Evolutionary conservation across 2,329 filamentous ascomycete species (phyloP).

Genomic region (Penicillium hesseltinei): DNA sequence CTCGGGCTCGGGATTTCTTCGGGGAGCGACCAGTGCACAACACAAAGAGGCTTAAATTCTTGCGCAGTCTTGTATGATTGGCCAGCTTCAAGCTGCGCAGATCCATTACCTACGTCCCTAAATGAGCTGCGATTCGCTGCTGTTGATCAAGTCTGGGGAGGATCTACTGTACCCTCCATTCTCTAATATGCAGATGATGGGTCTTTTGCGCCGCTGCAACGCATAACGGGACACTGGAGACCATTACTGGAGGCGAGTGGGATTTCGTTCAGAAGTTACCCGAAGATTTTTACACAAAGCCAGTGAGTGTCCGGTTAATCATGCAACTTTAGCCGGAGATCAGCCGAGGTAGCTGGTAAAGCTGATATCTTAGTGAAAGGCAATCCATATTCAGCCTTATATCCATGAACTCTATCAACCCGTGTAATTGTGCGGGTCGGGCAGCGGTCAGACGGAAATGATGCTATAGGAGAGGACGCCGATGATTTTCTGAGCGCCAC

Average conservation of each 20-base stretch:
- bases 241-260: neutral
- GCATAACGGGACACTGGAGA: no score
- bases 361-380: no score
- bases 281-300: neutral
- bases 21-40: constrained; percentile 10
- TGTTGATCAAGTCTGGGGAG: neutral
- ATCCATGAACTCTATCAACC: neutral
- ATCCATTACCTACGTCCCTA: neutral
- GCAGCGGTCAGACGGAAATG: neutral
- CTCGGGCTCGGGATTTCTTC: constrained; percentile 13
- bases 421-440: neutral
- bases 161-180: neutral
- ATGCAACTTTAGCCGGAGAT: neutral
- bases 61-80: constrained; percentile 26
- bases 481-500: neutral
- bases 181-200: neutral
- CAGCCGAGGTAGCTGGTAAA: neutral
- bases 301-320: neutral
- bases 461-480: neutral
- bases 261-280: no score
- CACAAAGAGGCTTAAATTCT: constrained; percentile 23
- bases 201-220: neutral
- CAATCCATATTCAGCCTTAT: neutral
- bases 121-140: neutral
- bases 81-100: constrained; percentile 17